Evolutionary conservation across 306 rosid species (phyloP).

Genomic region (Cajanus cajan): DNA sequence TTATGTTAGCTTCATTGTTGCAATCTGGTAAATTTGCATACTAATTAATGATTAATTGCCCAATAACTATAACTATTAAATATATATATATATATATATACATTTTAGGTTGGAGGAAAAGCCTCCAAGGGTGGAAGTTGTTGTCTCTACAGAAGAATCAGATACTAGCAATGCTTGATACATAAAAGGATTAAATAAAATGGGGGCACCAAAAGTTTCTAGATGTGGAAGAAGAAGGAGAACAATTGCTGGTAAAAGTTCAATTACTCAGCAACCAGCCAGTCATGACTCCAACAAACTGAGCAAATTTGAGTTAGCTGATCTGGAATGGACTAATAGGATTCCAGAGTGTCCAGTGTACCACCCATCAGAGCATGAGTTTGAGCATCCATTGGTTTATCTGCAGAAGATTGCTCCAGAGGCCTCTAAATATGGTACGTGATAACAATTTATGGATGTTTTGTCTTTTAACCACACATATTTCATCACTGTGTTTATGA

Average conservation of each 20-base stretch:
- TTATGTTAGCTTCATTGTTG: neutral
- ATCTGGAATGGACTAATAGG: constrained; percentile 32
- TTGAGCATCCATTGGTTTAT: constrained; percentile 39
- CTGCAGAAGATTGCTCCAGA: constrained; percentile 37
- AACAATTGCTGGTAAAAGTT: neutral
- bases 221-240: neutral
- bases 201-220: constrained; percentile 5
- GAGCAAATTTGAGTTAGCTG: constrained; percentile 1
- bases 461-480: neutral
- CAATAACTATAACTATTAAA: neutral
- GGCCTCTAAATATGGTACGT: constrained; percentile 43
- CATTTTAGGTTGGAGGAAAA: constrained; percentile 15
- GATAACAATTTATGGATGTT: neutral
- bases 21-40: neutral
- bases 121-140: neutral
- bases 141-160: neutral
- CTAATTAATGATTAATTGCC: neutral
- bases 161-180: neutral
- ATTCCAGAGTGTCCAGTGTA: constrained; percentile 39
- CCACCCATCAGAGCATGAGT: constrained; percentile 40
- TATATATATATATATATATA: no score
- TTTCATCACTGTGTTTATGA: neutral
- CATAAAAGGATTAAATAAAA: neutral
- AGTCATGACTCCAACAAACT: neutral
- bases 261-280: neutral